Percentiles rank a stretch among this genome's conserved stretches.
phyloP scores from a whole-genome alignment of 176 grass and related monocot species.

The Avena eriantha region DNA sequence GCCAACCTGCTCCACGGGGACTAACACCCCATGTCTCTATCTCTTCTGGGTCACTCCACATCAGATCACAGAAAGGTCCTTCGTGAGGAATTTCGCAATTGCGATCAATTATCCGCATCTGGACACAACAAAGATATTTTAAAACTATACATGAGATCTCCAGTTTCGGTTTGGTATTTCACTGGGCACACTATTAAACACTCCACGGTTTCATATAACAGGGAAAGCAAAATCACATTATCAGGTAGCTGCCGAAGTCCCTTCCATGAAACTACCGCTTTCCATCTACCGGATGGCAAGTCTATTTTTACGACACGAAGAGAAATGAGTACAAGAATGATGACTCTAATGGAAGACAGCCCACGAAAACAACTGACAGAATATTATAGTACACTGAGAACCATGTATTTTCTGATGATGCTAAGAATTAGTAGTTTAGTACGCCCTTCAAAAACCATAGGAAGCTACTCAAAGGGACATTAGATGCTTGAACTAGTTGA shows the following conservation, averaged over 20 bases:
- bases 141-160: neutral
- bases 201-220: neutral
- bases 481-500: neutral
- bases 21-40: conserved; percentile 82
- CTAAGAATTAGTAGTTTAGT: neutral
- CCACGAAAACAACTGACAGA: neutral
- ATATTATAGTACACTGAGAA: neutral
- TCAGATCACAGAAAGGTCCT: conserved; percentile 82
- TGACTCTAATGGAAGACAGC: neutral
- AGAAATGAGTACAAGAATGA: neutral
- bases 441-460: neutral
- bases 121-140: conserved; percentile 21
- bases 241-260: too few relatives aligned
- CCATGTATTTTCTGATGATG: neutral
- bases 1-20: conserved; percentile 85
- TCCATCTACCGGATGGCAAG: neutral
- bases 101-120: conserved; percentile 79
- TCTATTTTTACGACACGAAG: neutral
- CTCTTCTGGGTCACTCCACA: conserved; percentile 90
- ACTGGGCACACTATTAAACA: neutral
- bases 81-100: conserved; percentile 89
- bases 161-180: neutral
- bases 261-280: neutral
- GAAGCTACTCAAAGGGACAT: neutral
- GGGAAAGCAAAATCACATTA: neutral